Base-by-base conservation (phyloP, 176 grass and related monocot species). In the Urochloa ruziziensis region DNA sequence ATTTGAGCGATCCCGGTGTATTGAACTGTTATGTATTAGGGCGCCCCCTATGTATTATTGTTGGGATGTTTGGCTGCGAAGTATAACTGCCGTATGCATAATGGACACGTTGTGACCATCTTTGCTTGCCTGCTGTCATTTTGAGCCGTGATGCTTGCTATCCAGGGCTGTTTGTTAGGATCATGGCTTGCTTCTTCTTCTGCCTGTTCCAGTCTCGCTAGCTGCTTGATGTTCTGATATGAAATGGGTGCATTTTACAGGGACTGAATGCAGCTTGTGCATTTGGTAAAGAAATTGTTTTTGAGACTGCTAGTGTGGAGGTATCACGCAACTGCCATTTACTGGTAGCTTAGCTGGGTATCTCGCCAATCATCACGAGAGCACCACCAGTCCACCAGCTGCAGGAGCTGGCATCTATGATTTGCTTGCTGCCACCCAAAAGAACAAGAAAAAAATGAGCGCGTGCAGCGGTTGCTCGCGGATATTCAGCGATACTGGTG, bases 11-110 rank as follows among this genome's bases (percentile, higher is more conserved):
- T n/a, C 59, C 40, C 68, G 32, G 15, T 82, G 62, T 85, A 71
- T 64, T 36, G 62, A 77, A 85, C 33, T 90, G 64, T 18, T 72
- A 57, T 86, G 83, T 81, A 89, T 49, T 88, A 48, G 56, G 23
- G 23, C 56, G n/a, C 56, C 56, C n/a, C n/a, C n/a, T 59, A 59
- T 67, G 78, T 86, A 90, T 44, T 80, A 44, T 60, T 67, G 37
- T 64, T 58, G 63, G 64, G 36, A 82, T 82, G 83, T 58, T 82
- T 85, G 74, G 82, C 77, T 10, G 71, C 81, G 78, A 77, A 42
- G n/a, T 75, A 76, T 81, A 63, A 71, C 78, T 32, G 53, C 28
- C 35, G 34, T 79, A 80, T 84, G 75, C 29, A 80, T 89, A 67
- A 30, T 73, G 64, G 43, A 37, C 36, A 37, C 36, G 27, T 42